Evolutionary conservation across 2,329 filamentous ascomycete genomes (phyloP).

Genomic region (Rhynchosporium agropyri): DNA sequence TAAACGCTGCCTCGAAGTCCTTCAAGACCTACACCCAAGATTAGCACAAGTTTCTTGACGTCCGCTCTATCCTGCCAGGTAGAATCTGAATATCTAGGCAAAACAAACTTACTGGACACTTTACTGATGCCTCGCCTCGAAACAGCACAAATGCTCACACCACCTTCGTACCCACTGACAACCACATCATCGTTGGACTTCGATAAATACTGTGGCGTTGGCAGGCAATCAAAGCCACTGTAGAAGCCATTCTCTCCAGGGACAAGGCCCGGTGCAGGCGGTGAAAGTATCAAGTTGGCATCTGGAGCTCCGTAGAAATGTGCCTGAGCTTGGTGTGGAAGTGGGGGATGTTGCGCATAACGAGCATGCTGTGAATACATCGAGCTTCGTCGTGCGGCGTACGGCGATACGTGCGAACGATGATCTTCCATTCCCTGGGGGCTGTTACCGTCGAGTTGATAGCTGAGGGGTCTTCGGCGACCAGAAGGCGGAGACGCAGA

Average conservation of each 20-base stretch:
- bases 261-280: conserved; percentile 56
- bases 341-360: conserved; percentile 60
- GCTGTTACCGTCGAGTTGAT: conserved; percentile 46
- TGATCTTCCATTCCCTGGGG: conserved; percentile 50
- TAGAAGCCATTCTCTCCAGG: conserved; percentile 73
- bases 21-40: conserved; percentile 51
- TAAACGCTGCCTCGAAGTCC: conserved; percentile 79
- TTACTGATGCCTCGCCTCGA: conserved; percentile 72
- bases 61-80: too few relatives aligned
- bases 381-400: conserved; percentile 51
- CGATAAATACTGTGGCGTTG: conserved; percentile 42
- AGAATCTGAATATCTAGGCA: background rate
- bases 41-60: background rate
- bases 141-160: conserved; percentile 74
- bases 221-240: conserved; percentile 77
- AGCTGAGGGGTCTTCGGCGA: conserved; percentile 55
- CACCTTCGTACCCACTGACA: conserved; percentile 78
- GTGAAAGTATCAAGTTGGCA: conserved; percentile 61
- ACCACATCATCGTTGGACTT: conserved; percentile 62
- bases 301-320: conserved; percentile 79
- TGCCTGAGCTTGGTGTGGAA: conserved; percentile 73
- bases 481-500: conserved; percentile 42
- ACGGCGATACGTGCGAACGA: conserved; percentile 48
- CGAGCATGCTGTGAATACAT: conserved; percentile 55
- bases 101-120: conserved; percentile 53